Conservation (phyloP, 495 filamentous ascomycete genomes). For the Achaetomiella virescens region DNA sequence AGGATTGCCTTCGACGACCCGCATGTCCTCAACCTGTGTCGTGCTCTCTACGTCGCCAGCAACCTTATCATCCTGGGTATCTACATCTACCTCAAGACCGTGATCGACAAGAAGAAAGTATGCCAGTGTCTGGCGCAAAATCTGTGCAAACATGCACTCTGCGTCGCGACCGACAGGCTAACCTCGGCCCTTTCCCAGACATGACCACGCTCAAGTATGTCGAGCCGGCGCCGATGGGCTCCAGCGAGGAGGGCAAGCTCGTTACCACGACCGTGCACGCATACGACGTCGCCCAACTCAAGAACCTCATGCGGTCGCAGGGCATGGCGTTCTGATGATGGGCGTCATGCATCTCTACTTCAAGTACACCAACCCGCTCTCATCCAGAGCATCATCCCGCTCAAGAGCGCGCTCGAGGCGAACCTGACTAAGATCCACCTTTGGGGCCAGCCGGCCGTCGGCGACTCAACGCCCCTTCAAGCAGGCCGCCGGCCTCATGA, state of each 20-base stretch:
- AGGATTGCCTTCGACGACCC: constrained; percentile 93
- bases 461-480: constrained; percentile 97
- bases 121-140: constrained; percentile 15
- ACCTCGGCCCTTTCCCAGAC: constrained; percentile 48
- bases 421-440: constrained; percentile 95
- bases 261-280: constrained; percentile 92
- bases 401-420: constrained; percentile 90
- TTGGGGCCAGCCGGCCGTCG: constrained; percentile 80
- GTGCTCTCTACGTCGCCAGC: constrained; percentile 74
- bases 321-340: constrained; percentile 97
- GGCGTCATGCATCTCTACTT: constrained; percentile 96
- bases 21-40: constrained; percentile 73
- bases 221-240: constrained; percentile 88
- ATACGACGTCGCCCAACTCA: constrained; percentile 83
- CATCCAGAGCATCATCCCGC: constrained; percentile 96
- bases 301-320: constrained; percentile 74
- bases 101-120: constrained; percentile 95
- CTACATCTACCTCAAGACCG: constrained; percentile 72
- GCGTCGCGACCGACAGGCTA: constrained; percentile 8
- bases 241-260: constrained; percentile 84
- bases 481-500: constrained; percentile 73
- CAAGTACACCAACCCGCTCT: constrained; percentile 98
- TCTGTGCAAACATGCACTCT: not conserved
- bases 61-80: constrained; percentile 81
- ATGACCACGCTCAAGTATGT: constrained; percentile 98